These are phyloP conservation scores for Puccinia horiana DNA, from an alignment of 1,284 basidiomycete genomes.

Conservation along the genomic window DNA sequence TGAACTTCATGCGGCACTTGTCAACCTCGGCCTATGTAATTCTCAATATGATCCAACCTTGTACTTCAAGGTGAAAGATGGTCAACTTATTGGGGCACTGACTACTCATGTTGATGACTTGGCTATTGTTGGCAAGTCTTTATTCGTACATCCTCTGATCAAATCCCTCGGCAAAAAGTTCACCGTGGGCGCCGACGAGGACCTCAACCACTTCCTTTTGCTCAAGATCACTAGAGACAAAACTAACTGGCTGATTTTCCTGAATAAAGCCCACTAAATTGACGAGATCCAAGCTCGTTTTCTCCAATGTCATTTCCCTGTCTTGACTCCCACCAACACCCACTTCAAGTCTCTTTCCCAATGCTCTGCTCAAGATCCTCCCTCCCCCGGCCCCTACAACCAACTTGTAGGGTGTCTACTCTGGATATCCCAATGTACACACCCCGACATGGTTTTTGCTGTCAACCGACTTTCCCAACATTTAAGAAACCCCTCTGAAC, in stretches of 20 bases:
- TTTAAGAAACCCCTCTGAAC: background rate
- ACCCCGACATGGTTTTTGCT: conserved; percentile 15
- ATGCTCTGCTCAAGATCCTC: no score
- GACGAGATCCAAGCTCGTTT: background rate
- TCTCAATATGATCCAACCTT: conserved; percentile 1
- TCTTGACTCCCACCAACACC: background rate
- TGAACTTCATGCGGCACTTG: background rate
- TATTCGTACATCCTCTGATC: background rate
- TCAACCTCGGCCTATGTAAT: background rate
- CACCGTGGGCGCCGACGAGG: no score
- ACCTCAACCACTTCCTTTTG: conserved; percentile 15
- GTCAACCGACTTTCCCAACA: conserved; percentile 15
- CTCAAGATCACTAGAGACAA: background rate
- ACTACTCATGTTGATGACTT: background rate
- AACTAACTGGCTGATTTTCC: background rate
- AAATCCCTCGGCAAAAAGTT: background rate
- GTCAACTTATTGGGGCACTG: background rate
- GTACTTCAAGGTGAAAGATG: background rate
- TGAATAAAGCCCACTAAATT: background rate
- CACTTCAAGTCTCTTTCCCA: background rate
- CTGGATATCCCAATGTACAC: conserved; percentile 25
- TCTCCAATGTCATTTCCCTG: background rate
- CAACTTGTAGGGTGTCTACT: background rate
- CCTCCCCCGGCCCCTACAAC: background rate
- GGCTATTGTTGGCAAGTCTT: background rate